A percentile compares a stretch with the other conserved stretches of the same genome.
These are phyloP conservation scores for Pseudohyphozyma bogoriensis DNA, from an alignment of 768 basidiomycete genomes.

Conservation along the genomic window DNA sequence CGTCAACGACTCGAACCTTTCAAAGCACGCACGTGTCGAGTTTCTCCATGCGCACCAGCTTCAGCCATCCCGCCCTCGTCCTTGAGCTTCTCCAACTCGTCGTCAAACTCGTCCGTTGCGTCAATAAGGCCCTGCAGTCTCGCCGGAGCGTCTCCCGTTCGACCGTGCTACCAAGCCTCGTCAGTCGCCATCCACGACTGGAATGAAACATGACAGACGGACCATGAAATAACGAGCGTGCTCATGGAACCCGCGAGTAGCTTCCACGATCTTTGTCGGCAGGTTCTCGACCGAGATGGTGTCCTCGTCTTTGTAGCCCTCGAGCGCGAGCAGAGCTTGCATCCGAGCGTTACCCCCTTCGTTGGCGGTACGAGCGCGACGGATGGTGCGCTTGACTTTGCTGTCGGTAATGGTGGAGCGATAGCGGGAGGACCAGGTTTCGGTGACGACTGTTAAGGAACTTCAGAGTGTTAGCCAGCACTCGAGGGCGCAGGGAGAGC, in stretches of 20 bases:
- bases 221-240: constrained; percentile 18
- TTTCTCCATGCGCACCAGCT: neutral
- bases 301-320: neutral
- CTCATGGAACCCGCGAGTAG: constrained; percentile 3
- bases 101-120: neutral
- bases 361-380: neutral
- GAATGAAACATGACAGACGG: neutral
- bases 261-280: constrained; percentile 2
- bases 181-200: no score
- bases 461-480: neutral
- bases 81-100: neutral
- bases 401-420: constrained; percentile 35
- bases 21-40: constrained; percentile 4
- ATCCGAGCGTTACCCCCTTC: neutral
- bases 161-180: neutral
- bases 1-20: neutral
- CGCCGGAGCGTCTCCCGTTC: constrained; percentile 3
- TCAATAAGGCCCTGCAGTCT: neutral
- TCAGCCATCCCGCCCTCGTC: neutral
- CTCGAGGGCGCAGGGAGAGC: neutral
- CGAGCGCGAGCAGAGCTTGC: neutral
- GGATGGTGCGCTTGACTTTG: neutral
- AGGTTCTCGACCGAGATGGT: neutral
- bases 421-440: constrained; percentile 58
- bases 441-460: constrained; percentile 52